Evolutionary conservation across 2,329 filamentous ascomycete genomes (phyloP).

Genomic region (Ceratocystis destructans): DNA sequence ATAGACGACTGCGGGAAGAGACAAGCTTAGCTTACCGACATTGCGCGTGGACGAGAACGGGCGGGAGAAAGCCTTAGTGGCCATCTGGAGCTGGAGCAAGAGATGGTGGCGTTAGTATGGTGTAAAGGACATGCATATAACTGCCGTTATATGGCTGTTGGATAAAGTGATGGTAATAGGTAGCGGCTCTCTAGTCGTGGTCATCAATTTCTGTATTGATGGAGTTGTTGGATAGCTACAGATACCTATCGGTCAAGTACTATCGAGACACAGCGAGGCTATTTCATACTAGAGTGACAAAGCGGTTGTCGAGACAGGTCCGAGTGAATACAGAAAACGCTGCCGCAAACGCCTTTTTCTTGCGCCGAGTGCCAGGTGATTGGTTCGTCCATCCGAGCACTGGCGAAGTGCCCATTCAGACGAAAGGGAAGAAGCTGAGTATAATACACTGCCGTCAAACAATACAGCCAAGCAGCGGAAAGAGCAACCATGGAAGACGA

Average conservation of each 20-base stretch:
- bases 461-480: background rate
- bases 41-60: slow-evolving; percentile 78
- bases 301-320: background rate
- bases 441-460: background rate
- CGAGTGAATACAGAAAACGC: background rate
- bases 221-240: background rate
- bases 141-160: background rate
- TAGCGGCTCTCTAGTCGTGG: background rate
- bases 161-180: background rate
- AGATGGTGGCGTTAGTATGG: slow-evolving; percentile 2
- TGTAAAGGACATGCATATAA: slow-evolving; percentile 15
- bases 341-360: background rate
- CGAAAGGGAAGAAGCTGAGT: background rate
- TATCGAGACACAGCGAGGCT: background rate
- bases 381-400: background rate
- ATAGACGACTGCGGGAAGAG: background rate
- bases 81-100: slow-evolving; percentile 11
- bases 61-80: slow-evolving; percentile 47
- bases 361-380: background rate
- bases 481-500: slow-evolving; percentile 21
- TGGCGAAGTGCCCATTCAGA: background rate
- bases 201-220: background rate
- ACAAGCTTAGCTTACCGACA: slow-evolving; percentile 43
- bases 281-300: background rate
- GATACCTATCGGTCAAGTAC: background rate